These are phyloP conservation scores for Niebla homalea DNA, from an alignment of 495 filamentous ascomycete species.

Conservation along the genomic window DNA sequence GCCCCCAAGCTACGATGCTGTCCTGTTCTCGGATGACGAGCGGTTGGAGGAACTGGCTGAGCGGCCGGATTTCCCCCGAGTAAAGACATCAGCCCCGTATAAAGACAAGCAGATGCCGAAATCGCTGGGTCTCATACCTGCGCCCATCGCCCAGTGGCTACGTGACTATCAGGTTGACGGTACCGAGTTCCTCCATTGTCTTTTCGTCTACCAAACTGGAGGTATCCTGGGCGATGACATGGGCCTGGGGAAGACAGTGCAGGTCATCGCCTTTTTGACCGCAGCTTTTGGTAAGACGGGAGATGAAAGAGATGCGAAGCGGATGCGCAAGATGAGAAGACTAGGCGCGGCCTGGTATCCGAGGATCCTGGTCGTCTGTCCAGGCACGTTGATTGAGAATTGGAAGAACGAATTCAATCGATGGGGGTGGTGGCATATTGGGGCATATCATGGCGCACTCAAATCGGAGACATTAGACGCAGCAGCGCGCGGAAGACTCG, in stretches of 20 bases:
- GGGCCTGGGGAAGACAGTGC: constrained; percentile 93
- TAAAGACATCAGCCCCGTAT: constrained; percentile 51
- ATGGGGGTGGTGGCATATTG: constrained; percentile 94
- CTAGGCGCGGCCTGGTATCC: constrained; percentile 61
- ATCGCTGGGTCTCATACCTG: constrained; percentile 76
- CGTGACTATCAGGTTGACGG: constrained; percentile 85
- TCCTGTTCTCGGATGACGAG: constrained; percentile 84
- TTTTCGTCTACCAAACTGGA: constrained; percentile 86
- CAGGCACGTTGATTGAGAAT: constrained; percentile 75
- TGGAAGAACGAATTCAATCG: constrained; percentile 74
- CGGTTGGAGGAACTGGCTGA: constrained; percentile 47
- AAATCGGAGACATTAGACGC: constrained; percentile 62
- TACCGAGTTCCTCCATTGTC: constrained; percentile 71
- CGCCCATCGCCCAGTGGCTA: constrained; percentile 83
- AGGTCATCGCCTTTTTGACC: constrained; percentile 88
- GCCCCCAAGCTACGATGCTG: constrained; percentile 65
- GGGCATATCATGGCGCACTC: constrained; percentile 64
- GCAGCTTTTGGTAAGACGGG: constrained; percentile 91
- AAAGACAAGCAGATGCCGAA: constrained; percentile 60
- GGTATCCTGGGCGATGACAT: constrained; percentile 92
- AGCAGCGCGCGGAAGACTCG: constrained; percentile 60
- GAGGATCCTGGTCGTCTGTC: constrained; percentile 72
- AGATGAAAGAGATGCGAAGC: constrained; percentile 73
- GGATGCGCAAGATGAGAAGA: constrained; percentile 81
- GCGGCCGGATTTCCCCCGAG: constrained; percentile 51